phyloP scores from a whole-genome alignment of 768 basidiomycete species.

The Leccinum variicolor region DNA sequence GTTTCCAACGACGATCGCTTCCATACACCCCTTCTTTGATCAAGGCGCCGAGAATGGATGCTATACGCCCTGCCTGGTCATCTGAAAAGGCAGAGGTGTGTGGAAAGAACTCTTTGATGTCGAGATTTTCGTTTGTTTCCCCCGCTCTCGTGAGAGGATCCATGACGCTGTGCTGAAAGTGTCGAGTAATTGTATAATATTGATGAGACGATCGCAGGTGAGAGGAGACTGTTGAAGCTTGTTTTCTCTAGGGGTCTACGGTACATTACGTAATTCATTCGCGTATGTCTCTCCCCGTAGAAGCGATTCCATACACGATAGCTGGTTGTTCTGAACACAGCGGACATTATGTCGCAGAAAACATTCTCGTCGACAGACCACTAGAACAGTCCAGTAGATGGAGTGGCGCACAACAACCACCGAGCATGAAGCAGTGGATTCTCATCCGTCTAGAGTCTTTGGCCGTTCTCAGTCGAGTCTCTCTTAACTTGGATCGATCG shows the following conservation, averaged over 20 bases:
- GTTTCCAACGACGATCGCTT: background rate
- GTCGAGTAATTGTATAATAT: no score
- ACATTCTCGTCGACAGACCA: conserved; percentile 64
- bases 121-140: background rate
- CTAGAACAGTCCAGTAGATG: conserved; percentile 67
- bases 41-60: background rate
- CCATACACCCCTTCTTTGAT: background rate
- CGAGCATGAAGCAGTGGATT: conserved; percentile 66
- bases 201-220: no score
- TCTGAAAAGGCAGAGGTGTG: background rate
- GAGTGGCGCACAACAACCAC: conserved; percentile 63
- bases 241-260: no score
- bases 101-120: background rate
- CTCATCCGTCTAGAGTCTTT: conserved; percentile 58
- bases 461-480: conserved; percentile 62
- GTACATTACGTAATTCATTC: no score
- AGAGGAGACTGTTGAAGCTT: no score
- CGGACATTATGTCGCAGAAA: conserved; percentile 63
- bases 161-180: background rate
- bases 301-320: conserved; percentile 48
- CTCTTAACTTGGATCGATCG: background rate
- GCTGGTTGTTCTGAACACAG: conserved; percentile 67
- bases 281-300: conserved; percentile 7
- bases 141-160: no score
- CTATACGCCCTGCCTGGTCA: background rate